Evolutionary conservation across 495 filamentous ascomycete species (phyloP).

Genomic region (Cercophora samala): DNA sequence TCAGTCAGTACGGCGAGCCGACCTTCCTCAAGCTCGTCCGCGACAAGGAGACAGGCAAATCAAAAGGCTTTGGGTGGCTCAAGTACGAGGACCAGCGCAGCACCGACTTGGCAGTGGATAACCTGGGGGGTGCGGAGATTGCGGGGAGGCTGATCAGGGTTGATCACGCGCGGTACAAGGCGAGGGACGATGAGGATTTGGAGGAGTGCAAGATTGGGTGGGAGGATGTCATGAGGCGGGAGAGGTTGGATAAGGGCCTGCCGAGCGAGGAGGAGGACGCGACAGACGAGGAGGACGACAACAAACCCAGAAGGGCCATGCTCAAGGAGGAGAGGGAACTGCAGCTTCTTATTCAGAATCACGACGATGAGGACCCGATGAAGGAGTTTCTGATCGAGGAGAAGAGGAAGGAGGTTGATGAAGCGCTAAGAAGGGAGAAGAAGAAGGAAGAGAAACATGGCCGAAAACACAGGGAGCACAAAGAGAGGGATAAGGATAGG

Average conservation of each 20-base stretch:
- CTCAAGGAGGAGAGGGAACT: conserved; percentile 70
- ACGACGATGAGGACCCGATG: conserved; percentile 98
- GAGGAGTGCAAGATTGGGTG: conserved; percentile 51
- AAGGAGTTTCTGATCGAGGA: conserved; percentile 82
- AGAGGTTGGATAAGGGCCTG: conserved; percentile 40
- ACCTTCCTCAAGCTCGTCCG: conserved; percentile 84
- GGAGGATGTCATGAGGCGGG: conserved; percentile 43
- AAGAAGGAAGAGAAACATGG: conserved; percentile 36
- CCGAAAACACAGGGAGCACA: conserved; percentile 38
- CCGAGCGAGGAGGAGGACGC: conserved; percentile 37
- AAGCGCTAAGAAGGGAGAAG: conserved; percentile 58
- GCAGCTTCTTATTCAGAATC: conserved; percentile 66
- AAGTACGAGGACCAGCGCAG: conserved; percentile 99
- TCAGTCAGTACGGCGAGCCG: conserved; percentile 95
- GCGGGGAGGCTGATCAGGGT: conserved; percentile 79
- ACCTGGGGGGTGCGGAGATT: conserved; percentile 81
- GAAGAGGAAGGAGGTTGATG: conserved; percentile 82
- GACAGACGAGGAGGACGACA: conserved; percentile 36
- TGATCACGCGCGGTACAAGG: conserved; percentile 89
- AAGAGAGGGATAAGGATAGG: conserved; percentile 20
- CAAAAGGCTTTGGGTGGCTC: conserved; percentile 86
- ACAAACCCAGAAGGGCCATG: conserved; percentile 40
- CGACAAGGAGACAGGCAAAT: conserved; percentile 95
- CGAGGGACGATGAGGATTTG: conserved; percentile 79
- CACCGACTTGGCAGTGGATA: conserved; percentile 93